phyloP scores from a whole-genome alignment of 371 early-diverging fungal species.

The Mortierella sp. region DNA sequence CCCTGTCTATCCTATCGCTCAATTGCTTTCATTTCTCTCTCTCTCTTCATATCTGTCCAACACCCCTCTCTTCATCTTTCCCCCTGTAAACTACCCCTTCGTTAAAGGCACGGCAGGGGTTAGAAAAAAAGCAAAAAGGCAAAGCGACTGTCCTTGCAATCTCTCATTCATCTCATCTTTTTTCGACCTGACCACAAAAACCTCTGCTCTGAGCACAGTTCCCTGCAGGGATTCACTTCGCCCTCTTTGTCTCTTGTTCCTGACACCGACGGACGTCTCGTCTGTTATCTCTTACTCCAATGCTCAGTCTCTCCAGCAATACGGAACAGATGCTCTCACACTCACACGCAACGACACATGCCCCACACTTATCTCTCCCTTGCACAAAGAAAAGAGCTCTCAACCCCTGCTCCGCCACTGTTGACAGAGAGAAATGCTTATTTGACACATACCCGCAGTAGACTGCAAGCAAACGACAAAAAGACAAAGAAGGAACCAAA shows the following conservation, averaged over 20 bases:
- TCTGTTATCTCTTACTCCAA: neutral
- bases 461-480: neutral
- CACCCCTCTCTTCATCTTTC: neutral
- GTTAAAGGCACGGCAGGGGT: too few species aligned
- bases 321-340: neutral
- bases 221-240: too few species aligned
- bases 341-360: neutral
- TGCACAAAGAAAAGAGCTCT: neutral
- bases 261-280: neutral
- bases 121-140: too few species aligned
- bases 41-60: neutral
- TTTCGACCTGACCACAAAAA: too few species aligned
- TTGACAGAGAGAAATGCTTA: neutral
- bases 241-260: too few species aligned
- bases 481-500: neutral
- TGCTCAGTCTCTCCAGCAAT: neutral
- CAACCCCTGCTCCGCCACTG: conserved; percentile 10
- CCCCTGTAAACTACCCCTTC: too few species aligned
- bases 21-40: neutral
- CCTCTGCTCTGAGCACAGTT: too few species aligned
- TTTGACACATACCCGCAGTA: neutral
- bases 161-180: too few species aligned
- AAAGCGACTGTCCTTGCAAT: too few species aligned
- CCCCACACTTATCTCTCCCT: neutral
- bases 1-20: neutral